phyloP scores from a whole-genome alignment of 345 rosid genomes.

The Physaria fendleri region DNA sequence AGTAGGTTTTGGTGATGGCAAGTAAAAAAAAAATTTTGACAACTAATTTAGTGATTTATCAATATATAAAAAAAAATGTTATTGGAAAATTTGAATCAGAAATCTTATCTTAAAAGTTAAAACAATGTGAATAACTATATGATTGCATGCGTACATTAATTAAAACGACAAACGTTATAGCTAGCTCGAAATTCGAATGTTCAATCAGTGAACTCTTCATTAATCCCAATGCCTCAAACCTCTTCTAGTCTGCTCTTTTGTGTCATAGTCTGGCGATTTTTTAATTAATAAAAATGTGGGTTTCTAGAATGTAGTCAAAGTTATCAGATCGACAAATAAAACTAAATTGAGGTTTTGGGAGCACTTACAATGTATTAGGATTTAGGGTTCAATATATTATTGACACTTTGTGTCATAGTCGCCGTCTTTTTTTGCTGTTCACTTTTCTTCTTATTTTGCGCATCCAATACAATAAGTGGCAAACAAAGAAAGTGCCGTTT shows the following conservation, averaged over 20 bases:
- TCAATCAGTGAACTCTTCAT: background rate
- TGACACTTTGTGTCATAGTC: background rate
- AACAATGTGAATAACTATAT: background rate
- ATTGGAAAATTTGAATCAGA: too few species aligned
- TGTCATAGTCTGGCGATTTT: background rate
- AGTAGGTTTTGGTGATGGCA: too few species aligned
- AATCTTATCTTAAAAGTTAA: too few species aligned
- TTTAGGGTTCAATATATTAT: background rate
- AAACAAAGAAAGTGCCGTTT: constrained; percentile 14
- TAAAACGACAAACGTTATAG: constrained; percentile 1
- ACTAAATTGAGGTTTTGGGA: background rate
- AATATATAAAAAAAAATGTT: background rate
- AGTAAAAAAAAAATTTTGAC: too few species aligned
- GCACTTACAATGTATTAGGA: constrained; percentile 5
- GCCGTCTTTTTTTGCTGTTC: background rate
- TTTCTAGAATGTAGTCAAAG: background rate
- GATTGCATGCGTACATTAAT: constrained; percentile 23
- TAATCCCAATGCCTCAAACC: background rate
- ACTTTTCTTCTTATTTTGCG: constrained; percentile 14
- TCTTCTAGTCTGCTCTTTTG: background rate
- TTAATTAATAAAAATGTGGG: background rate
- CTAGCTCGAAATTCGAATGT: background rate
- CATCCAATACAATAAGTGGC: constrained; percentile 22
- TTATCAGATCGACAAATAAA: background rate
- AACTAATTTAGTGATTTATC: too few species aligned